phyloP scores from a whole-genome alignment of 202 grass and related monocot genomes.

The Schoenoplectus tabernaemontani region DNA sequence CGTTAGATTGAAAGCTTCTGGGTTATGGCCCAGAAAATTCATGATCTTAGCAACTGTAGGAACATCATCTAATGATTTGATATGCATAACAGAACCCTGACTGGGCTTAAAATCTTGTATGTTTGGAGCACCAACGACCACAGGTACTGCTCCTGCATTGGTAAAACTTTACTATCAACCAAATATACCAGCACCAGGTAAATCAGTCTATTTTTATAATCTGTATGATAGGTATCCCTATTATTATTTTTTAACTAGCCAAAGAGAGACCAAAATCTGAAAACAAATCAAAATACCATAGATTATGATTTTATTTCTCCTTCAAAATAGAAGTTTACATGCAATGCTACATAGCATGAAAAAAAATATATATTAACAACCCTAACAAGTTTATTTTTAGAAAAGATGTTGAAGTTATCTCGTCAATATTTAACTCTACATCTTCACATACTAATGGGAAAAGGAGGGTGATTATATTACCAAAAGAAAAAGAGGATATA shows the following conservation, averaged over 20 bases:
- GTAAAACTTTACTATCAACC: slow-evolving; percentile 6
- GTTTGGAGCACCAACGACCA: slow-evolving; percentile 50
- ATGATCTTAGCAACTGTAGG: slow-evolving; percentile 36
- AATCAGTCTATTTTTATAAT: slow-evolving; percentile 1
- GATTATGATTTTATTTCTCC: no score
- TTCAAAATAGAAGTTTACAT: no score
- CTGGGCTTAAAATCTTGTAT: slow-evolving; percentile 41
- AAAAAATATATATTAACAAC: neutral
- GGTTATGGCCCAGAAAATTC: slow-evolving; percentile 29
- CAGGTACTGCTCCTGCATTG: slow-evolving; percentile 40
- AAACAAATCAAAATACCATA: no score
- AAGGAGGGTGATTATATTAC: neutral
- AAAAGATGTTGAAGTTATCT: neutral
- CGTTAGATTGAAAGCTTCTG: slow-evolving; percentile 34
- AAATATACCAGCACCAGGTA: slow-evolving; percentile 10
- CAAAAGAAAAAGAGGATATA: neutral
- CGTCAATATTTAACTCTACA: neutral
- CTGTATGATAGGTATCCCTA: neutral
- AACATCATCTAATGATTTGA: slow-evolving; percentile 34
- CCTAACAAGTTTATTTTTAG: neutral
- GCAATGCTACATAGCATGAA: neutral
- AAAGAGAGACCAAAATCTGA: neutral
- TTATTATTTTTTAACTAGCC: slow-evolving; percentile 2
- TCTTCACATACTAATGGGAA: neutral
- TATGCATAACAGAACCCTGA: slow-evolving; percentile 33